Evolutionary conservation across 1,139 yeast genomes (phyloP).

Genomic region (Neolecta irregularis): DNA sequence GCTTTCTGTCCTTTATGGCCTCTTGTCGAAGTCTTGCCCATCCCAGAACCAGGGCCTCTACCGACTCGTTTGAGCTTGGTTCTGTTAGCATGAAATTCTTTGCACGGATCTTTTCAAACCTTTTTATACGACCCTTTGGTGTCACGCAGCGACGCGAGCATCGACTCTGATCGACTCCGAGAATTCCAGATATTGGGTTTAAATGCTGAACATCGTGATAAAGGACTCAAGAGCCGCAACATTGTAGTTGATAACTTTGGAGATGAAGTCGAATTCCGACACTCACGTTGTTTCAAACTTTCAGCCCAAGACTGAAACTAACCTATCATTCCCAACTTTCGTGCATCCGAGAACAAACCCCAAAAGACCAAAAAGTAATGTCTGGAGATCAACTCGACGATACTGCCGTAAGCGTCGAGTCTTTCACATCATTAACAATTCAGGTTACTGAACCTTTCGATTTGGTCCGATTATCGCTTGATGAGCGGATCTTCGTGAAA

Average conservation of each 20-base stretch:
- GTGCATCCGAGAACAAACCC: too few relatives aligned
- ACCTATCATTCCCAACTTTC: too few relatives aligned
- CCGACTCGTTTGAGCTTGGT: constrained; percentile 51
- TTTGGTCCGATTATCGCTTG: constrained; percentile 68
- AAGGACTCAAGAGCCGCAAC: too few relatives aligned
- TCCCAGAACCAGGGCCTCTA: constrained; percentile 90
- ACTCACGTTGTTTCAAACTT: too few relatives aligned
- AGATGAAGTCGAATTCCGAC: too few relatives aligned
- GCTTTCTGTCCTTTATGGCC: constrained; percentile 99
- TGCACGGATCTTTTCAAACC: constrained; percentile 15
- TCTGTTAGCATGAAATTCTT: constrained; percentile 1
- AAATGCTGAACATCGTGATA: too few relatives aligned
- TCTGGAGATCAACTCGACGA: background rate
- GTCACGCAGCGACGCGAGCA: constrained; percentile 12
- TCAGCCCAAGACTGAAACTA: too few relatives aligned
- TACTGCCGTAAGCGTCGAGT: background rate
- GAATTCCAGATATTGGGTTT: too few relatives aligned
- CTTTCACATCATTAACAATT: background rate
- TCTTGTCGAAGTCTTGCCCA: constrained; percentile 84
- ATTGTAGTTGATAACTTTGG: too few relatives aligned
- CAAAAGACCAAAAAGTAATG: too few relatives aligned
- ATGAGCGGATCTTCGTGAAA: constrained; percentile 75
- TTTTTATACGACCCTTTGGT: constrained; percentile 25
- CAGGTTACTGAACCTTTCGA: constrained; percentile 58
- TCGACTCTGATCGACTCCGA: constrained; percentile 5